Conservation (phyloP, 352 stramenopile genomes). For the Phytophthora constricta region DNA sequence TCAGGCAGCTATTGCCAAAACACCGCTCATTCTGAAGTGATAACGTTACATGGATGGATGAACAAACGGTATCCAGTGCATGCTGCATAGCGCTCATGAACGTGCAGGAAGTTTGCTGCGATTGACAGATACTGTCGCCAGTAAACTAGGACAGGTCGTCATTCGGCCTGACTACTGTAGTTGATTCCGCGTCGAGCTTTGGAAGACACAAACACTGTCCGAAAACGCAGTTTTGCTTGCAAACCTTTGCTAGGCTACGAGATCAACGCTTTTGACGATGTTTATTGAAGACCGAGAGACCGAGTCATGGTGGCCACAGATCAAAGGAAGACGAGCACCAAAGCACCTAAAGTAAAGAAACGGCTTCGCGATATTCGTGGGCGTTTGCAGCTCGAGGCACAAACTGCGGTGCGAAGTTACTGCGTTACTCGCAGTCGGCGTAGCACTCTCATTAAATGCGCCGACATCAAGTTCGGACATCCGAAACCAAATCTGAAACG, state of each 20-base stretch:
- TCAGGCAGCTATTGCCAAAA: not conserved
- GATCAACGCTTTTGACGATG: no score
- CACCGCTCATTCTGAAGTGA: not conserved
- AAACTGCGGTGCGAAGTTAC: not conserved
- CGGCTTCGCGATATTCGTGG: no score
- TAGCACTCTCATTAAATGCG: constrained; percentile 15
- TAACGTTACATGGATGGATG: not conserved
- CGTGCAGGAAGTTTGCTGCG: not conserved
- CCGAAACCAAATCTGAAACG: constrained; percentile 30
- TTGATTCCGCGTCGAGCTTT: not conserved
- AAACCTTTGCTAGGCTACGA: no score
- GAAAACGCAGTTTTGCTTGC: no score
- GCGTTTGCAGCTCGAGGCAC: not conserved
- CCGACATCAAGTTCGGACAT: constrained; percentile 10
- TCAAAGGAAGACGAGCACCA: not conserved
- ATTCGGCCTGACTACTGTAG: not conserved
- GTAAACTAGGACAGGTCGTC: not conserved
- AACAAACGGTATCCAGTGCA: no score
- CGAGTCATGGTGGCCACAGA: not conserved
- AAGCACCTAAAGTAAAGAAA: not conserved
- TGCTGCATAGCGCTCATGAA: not conserved
- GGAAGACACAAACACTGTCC: no score
- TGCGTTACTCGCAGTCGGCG: constrained; percentile 20
- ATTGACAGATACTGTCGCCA: not conserved
- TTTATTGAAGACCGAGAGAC: no score